Base-by-base conservation (phyloP, 1,284 basidiomycete species). In the Ceratobasidium sp. region DNA sequence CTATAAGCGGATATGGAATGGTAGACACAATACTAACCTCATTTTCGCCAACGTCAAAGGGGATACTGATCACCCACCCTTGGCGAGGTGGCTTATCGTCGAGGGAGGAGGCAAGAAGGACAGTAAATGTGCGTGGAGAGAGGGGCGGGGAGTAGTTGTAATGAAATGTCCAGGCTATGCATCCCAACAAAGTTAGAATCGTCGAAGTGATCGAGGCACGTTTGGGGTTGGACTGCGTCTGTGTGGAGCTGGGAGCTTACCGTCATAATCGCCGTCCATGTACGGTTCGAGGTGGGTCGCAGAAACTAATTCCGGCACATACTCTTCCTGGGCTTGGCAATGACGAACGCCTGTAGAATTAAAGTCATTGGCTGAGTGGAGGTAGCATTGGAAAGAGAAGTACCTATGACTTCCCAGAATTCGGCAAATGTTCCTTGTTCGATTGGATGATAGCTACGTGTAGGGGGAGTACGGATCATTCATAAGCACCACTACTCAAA, bases 91-190 rank as follows among this genome's bases (percentile, higher is more conserved):
- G 64, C 10, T 72, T 72, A 22, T 86, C 77, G 22, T 90, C 90
- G 43, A 70, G 58, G 25, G 86, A 81, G 6, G 81, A 80, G 17
- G 87, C 83, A 76, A 91, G 89, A 31, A 91, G 77, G 32, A 88
- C 88, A 0, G 90, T 91, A 77, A 91, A 92, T 22, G 90, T 83
- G 13, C 91, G 85, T 10, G 89, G 86, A 2, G 89, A 87, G 17
- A 92, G 79, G 0, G 88, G 86, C 1, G 87, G 83, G 0, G 85
- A 80, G 77, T 92, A 89, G 4, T 82, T 87, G 77, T 92, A 92
- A 76, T 86, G 85, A 70, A 89, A 73, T 0, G 87, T 84, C 90
- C 89, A 92, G 69, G 92, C 86, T 25, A 82, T 22, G 29, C 8
- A 47, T n/a, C n/a, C n/a, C n/a, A n/a, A n/a, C n/a, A n/a, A n/a